Evolutionary conservation across 768 basidiomycete species (phyloP).

Genomic region (Hericium erinaceus): DNA sequence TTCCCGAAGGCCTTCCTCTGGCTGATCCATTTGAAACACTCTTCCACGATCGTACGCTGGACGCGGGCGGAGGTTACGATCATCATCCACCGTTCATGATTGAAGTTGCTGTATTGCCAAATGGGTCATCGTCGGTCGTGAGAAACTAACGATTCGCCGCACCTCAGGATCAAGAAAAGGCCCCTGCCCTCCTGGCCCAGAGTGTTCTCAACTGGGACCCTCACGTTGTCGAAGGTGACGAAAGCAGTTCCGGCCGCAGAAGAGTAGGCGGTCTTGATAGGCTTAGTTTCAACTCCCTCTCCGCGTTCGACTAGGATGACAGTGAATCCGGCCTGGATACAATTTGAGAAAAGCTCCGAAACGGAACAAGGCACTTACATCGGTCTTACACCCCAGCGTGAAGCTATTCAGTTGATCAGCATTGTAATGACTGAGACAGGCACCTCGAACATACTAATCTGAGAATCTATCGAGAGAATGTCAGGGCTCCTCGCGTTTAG

Average conservation of each 20-base stretch:
- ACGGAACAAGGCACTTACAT: constrained; percentile 8
- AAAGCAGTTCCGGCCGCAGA: constrained; percentile 79
- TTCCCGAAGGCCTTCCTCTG: constrained; percentile 92
- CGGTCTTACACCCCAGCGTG: constrained; percentile 66
- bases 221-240: constrained; percentile 76
- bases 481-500: background rate
- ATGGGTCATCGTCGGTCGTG: constrained; percentile 16
- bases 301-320: constrained; percentile 79
- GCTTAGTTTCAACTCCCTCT: constrained; percentile 75
- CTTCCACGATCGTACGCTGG: constrained; percentile 69
- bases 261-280: constrained; percentile 89
- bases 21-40: constrained; percentile 83
- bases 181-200: constrained; percentile 75
- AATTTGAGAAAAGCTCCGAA: background rate
- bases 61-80: constrained; percentile 54
- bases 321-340: constrained; percentile 56
- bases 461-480: constrained; percentile 26
- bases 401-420: too few species aligned
- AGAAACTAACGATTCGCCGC: background rate
- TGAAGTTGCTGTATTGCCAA: constrained; percentile 63
- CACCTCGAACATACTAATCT: constrained; percentile 16
- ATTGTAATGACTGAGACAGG: too few species aligned
- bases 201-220: constrained; percentile 81
- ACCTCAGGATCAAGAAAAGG: constrained; percentile 53
- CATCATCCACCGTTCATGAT: constrained; percentile 94